These are phyloP conservation scores for Debaryomyces hansenii DNA, from an alignment of 805 yeast species.

Conservation along the genomic window DNA sequence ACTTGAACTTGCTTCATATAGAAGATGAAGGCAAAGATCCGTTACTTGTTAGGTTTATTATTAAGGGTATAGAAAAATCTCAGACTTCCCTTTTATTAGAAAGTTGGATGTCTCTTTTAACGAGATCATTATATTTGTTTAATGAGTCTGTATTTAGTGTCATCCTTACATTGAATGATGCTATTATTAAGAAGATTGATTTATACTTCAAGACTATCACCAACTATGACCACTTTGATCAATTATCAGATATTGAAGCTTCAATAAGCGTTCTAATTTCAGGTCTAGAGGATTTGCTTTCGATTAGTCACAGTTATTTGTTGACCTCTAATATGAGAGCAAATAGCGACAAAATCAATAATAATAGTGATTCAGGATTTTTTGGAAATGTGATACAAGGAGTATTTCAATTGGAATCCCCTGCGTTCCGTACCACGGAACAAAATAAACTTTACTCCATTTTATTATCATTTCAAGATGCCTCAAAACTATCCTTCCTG, in stretches of 20 bases:
- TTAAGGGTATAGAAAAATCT: slow-evolving; percentile 48
- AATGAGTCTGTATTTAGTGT: slow-evolving; percentile 55
- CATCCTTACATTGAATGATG: slow-evolving; percentile 52
- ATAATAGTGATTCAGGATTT: slow-evolving; percentile 47
- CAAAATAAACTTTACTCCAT: slow-evolving; percentile 57
- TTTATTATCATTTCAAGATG: slow-evolving; percentile 62
- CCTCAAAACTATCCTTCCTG: slow-evolving; percentile 52
- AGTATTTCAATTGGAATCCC: slow-evolving; percentile 72
- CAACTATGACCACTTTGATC: slow-evolving; percentile 11
- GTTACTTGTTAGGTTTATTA: slow-evolving; percentile 43
- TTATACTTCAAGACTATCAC: slow-evolving; percentile 28
- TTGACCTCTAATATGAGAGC: slow-evolving; percentile 29
- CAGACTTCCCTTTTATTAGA: slow-evolving; percentile 43
- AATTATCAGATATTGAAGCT: slow-evolving; percentile 37
- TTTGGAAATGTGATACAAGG: slow-evolving; percentile 73
- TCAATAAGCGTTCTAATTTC: slow-evolving; percentile 47
- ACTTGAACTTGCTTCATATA: slow-evolving; percentile 28
- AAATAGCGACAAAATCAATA: slow-evolving; percentile 12
- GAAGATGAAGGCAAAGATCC: slow-evolving; percentile 32
- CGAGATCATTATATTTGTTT: slow-evolving; percentile 52
- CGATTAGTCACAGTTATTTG: slow-evolving; percentile 56
- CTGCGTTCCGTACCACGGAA: slow-evolving; percentile 48
- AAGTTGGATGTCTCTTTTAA: slow-evolving; percentile 51
- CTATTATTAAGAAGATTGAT: slow-evolving; percentile 43
- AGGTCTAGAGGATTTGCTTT: slow-evolving; percentile 68